Evolutionary conservation across 164 flowering plant species (phyloP), one percentile per base, ranked within the genome.

Genomic region (Magnolia officinalis): DNA sequence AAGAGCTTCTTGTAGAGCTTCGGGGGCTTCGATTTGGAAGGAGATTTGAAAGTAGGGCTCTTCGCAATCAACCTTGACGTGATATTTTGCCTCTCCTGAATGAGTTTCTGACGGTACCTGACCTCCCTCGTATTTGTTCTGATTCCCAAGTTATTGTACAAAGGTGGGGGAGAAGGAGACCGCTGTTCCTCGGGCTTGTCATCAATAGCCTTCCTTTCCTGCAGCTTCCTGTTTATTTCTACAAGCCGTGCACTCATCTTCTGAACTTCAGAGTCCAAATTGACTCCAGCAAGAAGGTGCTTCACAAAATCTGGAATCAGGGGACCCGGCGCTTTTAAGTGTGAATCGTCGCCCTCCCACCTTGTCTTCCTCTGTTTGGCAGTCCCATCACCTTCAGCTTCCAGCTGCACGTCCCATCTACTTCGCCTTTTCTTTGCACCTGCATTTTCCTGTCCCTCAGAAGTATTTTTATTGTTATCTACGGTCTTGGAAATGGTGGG

Each of bases 361-460:
- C 80, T 82, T 24, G 80, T 81, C 77, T 82, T 86, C 75, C 76
- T 78, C 80, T 78, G 77, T 76, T 83, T 87, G 63, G 75, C 2
- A 21, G 75, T 75, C 75, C 29, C 63, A 37, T 80, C 82, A 63
- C 37, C 83, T 75, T 81, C 82, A 69, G 23, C 77, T 65, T 78
- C 75, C 13, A 63, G 78, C 52, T 63, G 73, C 26, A 23, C 1
- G 10, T 81, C 85, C 83, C 81, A 78, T 63, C 82, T 74, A 66
- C 81, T 78, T 23, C 80, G 79, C 67, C 80, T 78, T 69, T 83
- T 83, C 64, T 87, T 85, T 72, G 81, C 85, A 67, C 85, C 85
- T 80, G 84, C 81, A 64, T 82, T 82, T 74, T 78, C 82, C 70
- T 73, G 77, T 65, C 59, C 51, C 75, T 72, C 72, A 58, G 79